Conservation (phyloP, 768 basidiomycete genomes). For the Gelatoporia subvermispora region DNA sequence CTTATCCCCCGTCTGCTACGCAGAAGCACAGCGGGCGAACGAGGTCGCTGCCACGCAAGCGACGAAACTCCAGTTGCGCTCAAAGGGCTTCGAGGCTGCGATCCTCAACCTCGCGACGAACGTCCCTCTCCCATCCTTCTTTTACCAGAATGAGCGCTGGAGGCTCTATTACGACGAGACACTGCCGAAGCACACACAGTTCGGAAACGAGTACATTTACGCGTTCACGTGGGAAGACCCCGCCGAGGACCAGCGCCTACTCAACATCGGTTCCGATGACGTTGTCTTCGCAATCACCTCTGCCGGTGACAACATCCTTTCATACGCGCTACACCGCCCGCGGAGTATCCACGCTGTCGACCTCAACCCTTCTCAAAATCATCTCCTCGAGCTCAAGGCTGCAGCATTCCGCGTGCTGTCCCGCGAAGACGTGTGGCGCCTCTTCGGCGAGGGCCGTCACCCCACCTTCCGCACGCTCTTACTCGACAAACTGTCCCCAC, state of each 20-base stretch:
- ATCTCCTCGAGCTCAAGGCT: constrained; percentile 75
- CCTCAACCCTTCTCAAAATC: constrained; percentile 70
- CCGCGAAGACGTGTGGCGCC: constrained; percentile 57
- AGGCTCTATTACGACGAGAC: constrained; percentile 63
- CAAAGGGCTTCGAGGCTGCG: constrained; percentile 19
- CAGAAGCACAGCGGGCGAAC: constrained; percentile 33
- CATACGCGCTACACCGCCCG: constrained; percentile 71
- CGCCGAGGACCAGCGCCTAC: constrained; percentile 60
- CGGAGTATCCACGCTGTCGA: constrained; percentile 66
- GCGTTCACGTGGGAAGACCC: constrained; percentile 72
- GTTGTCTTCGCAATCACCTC: constrained; percentile 70
- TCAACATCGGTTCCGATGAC: constrained; percentile 56
- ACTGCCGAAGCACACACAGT: constrained; percentile 58
- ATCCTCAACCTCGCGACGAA: constrained; percentile 45
- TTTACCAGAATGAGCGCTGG: constrained; percentile 62
- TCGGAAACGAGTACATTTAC: constrained; percentile 52
- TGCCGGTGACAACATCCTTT: constrained; percentile 76
- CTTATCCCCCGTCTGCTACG: constrained; percentile 30
- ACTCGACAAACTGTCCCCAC: constrained; percentile 56
- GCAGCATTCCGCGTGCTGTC: constrained; percentile 54
- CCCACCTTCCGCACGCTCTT: constrained; percentile 54
- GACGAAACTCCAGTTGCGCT: constrained; percentile 24
- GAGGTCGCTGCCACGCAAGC: constrained; percentile 32
- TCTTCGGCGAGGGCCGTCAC: constrained; percentile 67
- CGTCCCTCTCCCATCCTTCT: constrained; percentile 52